Evolutionary conservation across 1,284 basidiomycete species (phyloP), one percentile per base, ranked within the genome.

Genomic region (Sanghuangporus baumii): DNA sequence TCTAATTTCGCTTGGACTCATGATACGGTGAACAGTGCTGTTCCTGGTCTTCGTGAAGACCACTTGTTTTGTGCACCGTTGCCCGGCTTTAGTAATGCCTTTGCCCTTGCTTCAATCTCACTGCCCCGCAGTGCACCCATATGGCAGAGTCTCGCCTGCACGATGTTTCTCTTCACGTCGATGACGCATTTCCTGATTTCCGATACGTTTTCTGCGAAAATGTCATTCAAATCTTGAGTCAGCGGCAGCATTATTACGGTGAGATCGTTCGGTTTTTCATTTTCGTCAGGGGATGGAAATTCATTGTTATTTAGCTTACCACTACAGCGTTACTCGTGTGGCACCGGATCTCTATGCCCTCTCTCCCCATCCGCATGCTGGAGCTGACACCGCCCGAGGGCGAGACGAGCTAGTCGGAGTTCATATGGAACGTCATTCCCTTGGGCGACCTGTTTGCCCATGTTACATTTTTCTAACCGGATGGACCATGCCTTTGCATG

Each of bases 391-490:
- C 40, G 6, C 40, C 12, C 40, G 40, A n/a, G 40, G 40, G 40
- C 11, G n/a, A 12, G 40, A 41, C 12, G 40, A 41, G 2, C 40
- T 41, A 4, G 40, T 41, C 40, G 40, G 40, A 41, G 40, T 41
- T 41, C 12, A n/a, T 41, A n/a, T 16, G 20, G 20, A 2, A 5
- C 3, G 26, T 14, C 46, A 23, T 34, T 2, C n/a, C 18, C 6
- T 14, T 57, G 6, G 34, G 40, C 14, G 31, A 31, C 6, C 18
- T 54, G n/a, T 54, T 52, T 47, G 11, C 9, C n/a, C 11, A 52
- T 14, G 52, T 62, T 14, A 31, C 56, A 18, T 26, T 62, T 2
- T 58, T 46, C 48, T 62, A 62, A 23, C n/a, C 43, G 57, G 4
- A 23, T 62, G 16, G 61, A 58, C 36, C 36, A 59, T 55, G 41